Conservation (phyloP, 257 asterid genomes). For the Paraleonurus japonicus region DNA sequence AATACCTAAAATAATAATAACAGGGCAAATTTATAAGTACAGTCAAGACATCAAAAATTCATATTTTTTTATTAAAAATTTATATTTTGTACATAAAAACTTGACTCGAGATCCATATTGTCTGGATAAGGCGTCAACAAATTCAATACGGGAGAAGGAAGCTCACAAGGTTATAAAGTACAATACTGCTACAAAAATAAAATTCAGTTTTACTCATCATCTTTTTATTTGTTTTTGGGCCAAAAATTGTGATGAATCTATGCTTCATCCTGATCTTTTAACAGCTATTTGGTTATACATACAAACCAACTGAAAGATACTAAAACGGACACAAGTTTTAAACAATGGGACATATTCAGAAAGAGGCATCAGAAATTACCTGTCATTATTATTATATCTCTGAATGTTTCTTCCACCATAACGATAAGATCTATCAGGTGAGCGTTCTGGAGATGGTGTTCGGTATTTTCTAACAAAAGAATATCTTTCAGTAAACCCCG, state of each 20-base stretch:
- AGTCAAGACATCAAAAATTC: neutral
- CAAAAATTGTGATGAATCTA: neutral
- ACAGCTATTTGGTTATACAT: neutral
- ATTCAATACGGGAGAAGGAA: neutral
- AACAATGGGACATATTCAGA: neutral
- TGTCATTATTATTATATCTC: conserved; percentile 52
- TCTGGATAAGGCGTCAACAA: neutral
- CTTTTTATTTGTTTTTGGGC: neutral
- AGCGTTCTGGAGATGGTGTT: conserved; percentile 89
- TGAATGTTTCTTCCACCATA: conserved; percentile 72
- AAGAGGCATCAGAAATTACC: conserved; percentile 40
- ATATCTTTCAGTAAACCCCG: conserved; percentile 90
- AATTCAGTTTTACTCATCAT: neutral
- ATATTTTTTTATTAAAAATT: neutral
- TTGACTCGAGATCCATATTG: neutral
- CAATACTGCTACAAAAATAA: neutral
- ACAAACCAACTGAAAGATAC: conserved; percentile 12
- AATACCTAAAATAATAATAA: conserved; percentile 44
- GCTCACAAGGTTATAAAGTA: neutral
- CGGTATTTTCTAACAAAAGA: conserved; percentile 88
- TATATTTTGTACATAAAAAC: neutral
- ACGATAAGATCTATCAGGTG: conserved; percentile 59
- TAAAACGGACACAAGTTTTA: neutral
- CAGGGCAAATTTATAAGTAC: neutral
- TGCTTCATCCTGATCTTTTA: neutral